Conservation (phyloP, 1,284 basidiomycete species). For the Leucoagaricus sp. region DNA sequence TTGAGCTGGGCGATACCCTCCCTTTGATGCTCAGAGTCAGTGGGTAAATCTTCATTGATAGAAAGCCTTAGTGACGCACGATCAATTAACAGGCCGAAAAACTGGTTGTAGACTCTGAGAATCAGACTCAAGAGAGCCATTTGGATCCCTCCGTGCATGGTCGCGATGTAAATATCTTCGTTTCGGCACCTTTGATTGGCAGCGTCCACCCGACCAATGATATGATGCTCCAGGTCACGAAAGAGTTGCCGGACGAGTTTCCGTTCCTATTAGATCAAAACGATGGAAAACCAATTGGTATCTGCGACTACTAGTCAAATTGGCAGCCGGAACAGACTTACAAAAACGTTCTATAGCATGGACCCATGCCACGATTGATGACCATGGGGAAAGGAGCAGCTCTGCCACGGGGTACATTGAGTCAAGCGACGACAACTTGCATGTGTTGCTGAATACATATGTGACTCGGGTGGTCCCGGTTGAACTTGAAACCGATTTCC, state of each 20-base stretch:
- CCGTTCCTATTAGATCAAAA: slow-evolving; percentile 9
- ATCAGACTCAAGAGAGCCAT: slow-evolving; percentile 20
- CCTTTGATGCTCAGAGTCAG: slow-evolving; percentile 10
- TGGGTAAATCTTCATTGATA: neutral
- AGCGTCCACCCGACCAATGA: slow-evolving; percentile 3
- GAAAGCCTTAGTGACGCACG: neutral
- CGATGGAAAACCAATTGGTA: slow-evolving; percentile 10
- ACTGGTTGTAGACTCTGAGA: neutral
- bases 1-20: slow-evolving; percentile 12
- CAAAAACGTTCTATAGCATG: neutral
- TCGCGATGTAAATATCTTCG: slow-evolving; percentile 23
- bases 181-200: slow-evolving; percentile 26
- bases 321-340: neutral
- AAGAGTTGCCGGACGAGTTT: slow-evolving; percentile 4
- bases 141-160: slow-evolving; percentile 27
- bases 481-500: slow-evolving; percentile 1
- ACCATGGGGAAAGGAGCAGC: slow-evolving; percentile 37
- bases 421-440: slow-evolving; percentile 36
- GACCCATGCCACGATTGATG: slow-evolving; percentile 18
- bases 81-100: neutral
- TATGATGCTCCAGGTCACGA: neutral
- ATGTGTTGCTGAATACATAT: slow-evolving; percentile 34
- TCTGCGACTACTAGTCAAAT: neutral
- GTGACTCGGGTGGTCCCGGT: slow-evolving; percentile 21
- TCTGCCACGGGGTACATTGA: slow-evolving; percentile 41